Base-by-base conservation (phyloP, 2,329 filamentous ascomycete genomes). In the Epicoccum nigrum region DNA sequence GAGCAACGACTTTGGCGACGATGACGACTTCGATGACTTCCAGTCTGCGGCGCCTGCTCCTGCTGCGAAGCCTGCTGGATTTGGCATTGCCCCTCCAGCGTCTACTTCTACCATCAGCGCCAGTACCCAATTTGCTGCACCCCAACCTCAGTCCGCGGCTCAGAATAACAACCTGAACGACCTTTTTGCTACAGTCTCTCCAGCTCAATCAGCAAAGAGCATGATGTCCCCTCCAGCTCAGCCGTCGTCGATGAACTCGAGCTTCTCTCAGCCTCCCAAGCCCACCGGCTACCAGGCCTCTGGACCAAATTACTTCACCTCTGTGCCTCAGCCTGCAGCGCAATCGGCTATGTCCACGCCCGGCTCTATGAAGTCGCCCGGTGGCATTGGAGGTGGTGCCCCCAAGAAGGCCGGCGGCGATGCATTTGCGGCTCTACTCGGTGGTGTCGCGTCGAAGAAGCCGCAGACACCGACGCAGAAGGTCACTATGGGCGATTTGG, bases 1-100 rank as follows among this genome's bases (percentile, higher is more conserved):
- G 20, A 54, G 39, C 27, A 74, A 76, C 57, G 74, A 75, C 47
- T 75, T 78, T 59, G 76, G 74, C 33, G 86, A 84, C 43, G 93
- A 97, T 58, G 92, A 96, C 62, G 94, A 97, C 58, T 97, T 97
- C 68, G 94, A 97, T 69, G 94, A 99, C 69, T 97, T 97, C 80
- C 91, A 96, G 74, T 96, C 92, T 16, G 93, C 93, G 12, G 75
- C 78, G 6, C 74, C 77, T 76, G 76, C 73, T 30, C 60, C 73
- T 17, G 58, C 64, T 61, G 71, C 62, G 58, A 90, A 95, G 74
- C 93, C 58, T 12, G 90, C 93, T 2, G 54, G 55, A 6, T 68
- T 69, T 57, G 70, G 68, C 34, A 70, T 78, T 61, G 77, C 67
- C 65, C 74, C 77, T 64, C 81, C 66, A 49, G 83, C 63, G 61